Conservation (phyloP, 2,329 filamentous ascomycete genomes). For the Penicillium sp. region DNA sequence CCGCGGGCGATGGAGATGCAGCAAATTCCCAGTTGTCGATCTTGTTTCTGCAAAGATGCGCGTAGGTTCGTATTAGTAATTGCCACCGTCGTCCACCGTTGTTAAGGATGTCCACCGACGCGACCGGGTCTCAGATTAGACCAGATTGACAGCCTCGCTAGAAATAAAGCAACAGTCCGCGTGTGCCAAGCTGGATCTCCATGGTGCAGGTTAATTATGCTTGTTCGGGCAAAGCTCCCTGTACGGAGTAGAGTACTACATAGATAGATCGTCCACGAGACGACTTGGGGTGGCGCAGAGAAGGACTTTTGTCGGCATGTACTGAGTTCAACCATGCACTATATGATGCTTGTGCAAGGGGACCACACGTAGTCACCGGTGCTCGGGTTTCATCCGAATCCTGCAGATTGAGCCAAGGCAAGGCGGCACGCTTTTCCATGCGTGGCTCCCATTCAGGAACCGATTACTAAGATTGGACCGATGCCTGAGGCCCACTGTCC, state of each 20-base stretch:
- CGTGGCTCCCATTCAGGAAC: slow-evolving; percentile 1
- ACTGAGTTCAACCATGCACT: not conserved
- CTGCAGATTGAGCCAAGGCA: not conserved
- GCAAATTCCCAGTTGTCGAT: slow-evolving; percentile 1
- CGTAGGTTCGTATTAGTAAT: not conserved
- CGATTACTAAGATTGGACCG: not conserved
- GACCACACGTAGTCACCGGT: not conserved
- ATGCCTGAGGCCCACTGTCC: slow-evolving; percentile 1
- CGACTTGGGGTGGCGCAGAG: not conserved
- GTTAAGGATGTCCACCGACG: not conserved
- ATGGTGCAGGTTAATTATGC: not conserved
- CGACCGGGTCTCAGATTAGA: not conserved
- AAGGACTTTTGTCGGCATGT: not conserved
- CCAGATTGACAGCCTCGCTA: not conserved
- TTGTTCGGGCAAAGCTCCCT: not conserved
- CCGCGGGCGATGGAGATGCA: not conserved
- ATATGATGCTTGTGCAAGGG: slow-evolving; percentile 4
- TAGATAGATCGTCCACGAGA: not conserved
- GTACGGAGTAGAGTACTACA: not conserved
- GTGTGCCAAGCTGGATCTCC: not conserved
- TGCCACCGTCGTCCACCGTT: not conserved
- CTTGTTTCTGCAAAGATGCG: not conserved
- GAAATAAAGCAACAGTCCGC: not conserved
- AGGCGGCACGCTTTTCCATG: not conserved
- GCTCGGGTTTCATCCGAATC: not conserved